These are phyloP conservation scores for Starmerella scarabaei DNA, from an alignment of 805 yeast species.

Conservation along the genomic window DNA sequence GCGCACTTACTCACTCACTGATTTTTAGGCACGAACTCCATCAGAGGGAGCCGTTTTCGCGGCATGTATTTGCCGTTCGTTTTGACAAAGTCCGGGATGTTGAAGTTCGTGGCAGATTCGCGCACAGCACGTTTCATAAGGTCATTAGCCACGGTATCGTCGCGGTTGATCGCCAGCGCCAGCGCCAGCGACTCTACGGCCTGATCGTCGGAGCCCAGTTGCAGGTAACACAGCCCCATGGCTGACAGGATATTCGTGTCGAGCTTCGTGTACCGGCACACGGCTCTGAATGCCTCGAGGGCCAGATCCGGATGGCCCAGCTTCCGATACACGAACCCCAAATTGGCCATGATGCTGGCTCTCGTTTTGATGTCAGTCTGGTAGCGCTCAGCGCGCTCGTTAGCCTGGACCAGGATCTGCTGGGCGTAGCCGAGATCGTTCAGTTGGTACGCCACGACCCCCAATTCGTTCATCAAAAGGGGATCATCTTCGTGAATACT, in stretches of 20 bases:
- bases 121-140: conserved; percentile 54
- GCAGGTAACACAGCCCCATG: conserved; percentile 69
- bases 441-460: conserved; percentile 77
- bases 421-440: conserved; percentile 51
- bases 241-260: conserved; percentile 72
- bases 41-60: conserved; percentile 1
- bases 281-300: conserved; percentile 61
- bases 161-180: conserved; percentile 65
- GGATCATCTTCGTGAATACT: conserved; percentile 80
- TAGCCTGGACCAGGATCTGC: conserved; percentile 29
- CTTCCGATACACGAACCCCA: conserved; percentile 19
- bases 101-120: conserved; percentile 4
- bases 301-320: conserved; percentile 54
- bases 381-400: conserved; percentile 23
- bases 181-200: conserved; percentile 70
- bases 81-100: conserved; percentile 2
- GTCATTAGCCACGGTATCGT: conserved; percentile 76
- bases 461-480: conserved; percentile 75
- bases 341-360: conserved; percentile 43
- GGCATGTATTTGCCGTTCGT: conserved; percentile 1
- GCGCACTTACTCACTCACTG: too few species aligned
- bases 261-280: conserved; percentile 51
- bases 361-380: conserved; percentile 73
- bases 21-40: too few species aligned
- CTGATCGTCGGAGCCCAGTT: conserved; percentile 45